Evolutionary conservation across 441 rosid genomes (phyloP), one percentile per base, ranked within the genome.

Genomic region (Mallotus japonicus): DNA sequence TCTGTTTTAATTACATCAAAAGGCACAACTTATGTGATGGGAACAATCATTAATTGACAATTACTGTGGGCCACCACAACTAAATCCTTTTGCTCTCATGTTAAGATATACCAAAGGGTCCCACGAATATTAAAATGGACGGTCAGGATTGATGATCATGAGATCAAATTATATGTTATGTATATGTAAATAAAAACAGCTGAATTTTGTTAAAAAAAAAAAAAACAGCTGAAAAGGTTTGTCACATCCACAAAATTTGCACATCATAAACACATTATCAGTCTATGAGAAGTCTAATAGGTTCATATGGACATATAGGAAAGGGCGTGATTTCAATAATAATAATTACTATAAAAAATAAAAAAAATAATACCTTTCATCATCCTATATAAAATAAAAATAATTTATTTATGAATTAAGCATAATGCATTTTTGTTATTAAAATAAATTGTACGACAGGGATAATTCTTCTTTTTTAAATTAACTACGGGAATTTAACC

Each of bases 41-140:
- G 66, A 66, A 73, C 59, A 66, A 73, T 73, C 67, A 58, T 73
- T 15, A 73, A 47, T 20, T 34, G 34, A 67, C 17, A 22, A 73
- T 2, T 14, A 44, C 42, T 34, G 59, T 49, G 47, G 70, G 76
- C 20, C 59, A 60, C 19, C 74, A 34, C 28, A 24, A 24, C 28
- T 24, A 24, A 24, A 24, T 56, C 50, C 5, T 37, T 62, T 20
- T n/a, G 5, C 28, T 24, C 28, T 24, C 28, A 24, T 24, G 28
- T 24, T 24, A 24, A 24, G 28, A 24, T 24, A 0, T 24, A 24
- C 2, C 28, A 24, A 24, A 24, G 28, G 28, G 28, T 24, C 28
- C 28, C 28, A 24, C 28, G 28, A 46, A 10, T n/a, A 12, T 20
- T 24, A 19, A 0, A 34, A 16, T 55, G 28, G 60, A 64, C 22